Conservation (phyloP, 225 moss, liverwort and hornwort species). For the Ulota crispa region DNA sequence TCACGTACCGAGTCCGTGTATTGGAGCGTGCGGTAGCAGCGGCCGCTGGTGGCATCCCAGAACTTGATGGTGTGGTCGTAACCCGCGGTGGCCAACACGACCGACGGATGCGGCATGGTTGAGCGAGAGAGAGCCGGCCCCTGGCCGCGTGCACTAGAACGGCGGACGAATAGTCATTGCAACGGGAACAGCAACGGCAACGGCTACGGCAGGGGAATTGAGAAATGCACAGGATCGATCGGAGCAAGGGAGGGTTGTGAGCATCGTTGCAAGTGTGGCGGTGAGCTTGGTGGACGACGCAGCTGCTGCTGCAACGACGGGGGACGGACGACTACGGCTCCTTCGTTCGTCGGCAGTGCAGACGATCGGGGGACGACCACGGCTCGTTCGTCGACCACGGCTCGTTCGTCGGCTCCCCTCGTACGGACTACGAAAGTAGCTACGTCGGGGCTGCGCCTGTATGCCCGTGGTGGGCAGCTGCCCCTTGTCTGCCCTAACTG, state of each 20-base stretch:
- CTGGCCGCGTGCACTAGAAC: not conserved
- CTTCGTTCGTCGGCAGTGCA: too few species aligned
- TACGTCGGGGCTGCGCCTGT: too few species aligned
- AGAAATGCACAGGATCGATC: not conserved
- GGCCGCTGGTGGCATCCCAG: slow-evolving; percentile 92
- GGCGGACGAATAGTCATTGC: not conserved
- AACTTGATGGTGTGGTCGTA: slow-evolving; percentile 99
- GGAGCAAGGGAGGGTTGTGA: not conserved
- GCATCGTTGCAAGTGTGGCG: not conserved
- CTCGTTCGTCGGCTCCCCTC: too few species aligned
- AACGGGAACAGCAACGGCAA: not conserved
- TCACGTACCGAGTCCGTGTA: slow-evolving; percentile 72
- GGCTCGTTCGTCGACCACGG: too few species aligned
- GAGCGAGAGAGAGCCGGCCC: not conserved
- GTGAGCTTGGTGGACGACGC: not conserved
- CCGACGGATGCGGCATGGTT: slow-evolving; percentile 88
- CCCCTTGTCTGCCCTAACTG: too few species aligned
- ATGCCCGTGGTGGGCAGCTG: too few species aligned
- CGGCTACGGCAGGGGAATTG: not conserved
- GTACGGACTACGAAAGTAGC: too few species aligned
- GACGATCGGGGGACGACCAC: too few species aligned
- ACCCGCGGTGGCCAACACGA: slow-evolving; percentile 96
- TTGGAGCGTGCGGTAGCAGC: slow-evolving; percentile 96
- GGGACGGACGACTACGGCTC: too few species aligned
- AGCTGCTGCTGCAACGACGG: not conserved